Conservation (phyloP, 1,284 basidiomycete genomes). For the Rhodotorula sp. region DNA sequence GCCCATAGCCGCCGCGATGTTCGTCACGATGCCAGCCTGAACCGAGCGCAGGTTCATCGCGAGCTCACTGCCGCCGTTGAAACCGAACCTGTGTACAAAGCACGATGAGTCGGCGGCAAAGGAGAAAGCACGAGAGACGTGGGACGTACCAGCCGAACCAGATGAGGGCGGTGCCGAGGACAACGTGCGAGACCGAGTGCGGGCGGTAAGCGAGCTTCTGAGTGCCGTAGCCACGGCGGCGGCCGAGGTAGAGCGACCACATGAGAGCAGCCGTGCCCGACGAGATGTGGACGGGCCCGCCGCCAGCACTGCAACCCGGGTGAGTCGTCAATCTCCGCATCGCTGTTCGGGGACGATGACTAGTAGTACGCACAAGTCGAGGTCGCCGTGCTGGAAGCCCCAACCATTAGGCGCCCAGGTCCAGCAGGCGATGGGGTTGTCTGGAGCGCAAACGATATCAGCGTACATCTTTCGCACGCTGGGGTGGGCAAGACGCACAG, state of each 20-base stretch:
- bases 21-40: conserved; percentile 84
- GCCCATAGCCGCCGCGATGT: conserved; percentile 73
- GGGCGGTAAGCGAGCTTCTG: conserved; percentile 86
- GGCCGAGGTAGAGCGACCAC: conserved; percentile 89
- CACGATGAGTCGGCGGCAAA: background rate
- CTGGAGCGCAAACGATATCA: background rate
- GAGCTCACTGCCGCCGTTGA: conserved; percentile 70
- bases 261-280: conserved; percentile 84
- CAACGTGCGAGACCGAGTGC: conserved; percentile 86
- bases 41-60: conserved; percentile 87
- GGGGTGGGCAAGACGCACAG: background rate
- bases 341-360: background rate
- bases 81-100: conserved; percentile 62
- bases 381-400: conserved; percentile 85
- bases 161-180: conserved; percentile 81
- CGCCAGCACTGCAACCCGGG: conserved; percentile 63
- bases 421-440: conserved; percentile 81
- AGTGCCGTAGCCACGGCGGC: conserved; percentile 80
- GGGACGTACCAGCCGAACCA: conserved; percentile 82
- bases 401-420: conserved; percentile 90
- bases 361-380: conserved; percentile 57
- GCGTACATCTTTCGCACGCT: too few relatives aligned
- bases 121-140: background rate
- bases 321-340: background rate
- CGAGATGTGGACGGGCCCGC: conserved; percentile 70